Conservation (phyloP, 768 basidiomycete genomes). For the Russula lepida region DNA sequence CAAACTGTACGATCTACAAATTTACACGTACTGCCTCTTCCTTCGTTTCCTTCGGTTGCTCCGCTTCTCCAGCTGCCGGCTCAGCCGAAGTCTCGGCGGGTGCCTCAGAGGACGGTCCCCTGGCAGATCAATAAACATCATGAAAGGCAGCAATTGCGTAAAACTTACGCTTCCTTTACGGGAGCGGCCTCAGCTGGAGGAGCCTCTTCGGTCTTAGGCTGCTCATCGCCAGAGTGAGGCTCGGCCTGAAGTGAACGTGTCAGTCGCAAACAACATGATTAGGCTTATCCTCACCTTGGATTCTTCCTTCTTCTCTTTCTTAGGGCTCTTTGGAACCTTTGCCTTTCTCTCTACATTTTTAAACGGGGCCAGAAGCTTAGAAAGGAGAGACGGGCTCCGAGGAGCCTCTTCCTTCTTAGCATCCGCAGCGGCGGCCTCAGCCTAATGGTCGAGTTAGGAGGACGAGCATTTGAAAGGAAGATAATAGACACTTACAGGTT, state of each 20-base stretch:
- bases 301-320: conserved; percentile 76
- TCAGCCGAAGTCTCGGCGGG: conserved; percentile 27
- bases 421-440: conserved; percentile 38
- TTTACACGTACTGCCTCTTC: conserved; percentile 48
- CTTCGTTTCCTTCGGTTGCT: conserved; percentile 54
- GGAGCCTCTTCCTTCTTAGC: conserved; percentile 72
- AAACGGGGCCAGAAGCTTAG: conserved; percentile 75
- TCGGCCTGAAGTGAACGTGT: conserved; percentile 23
- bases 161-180: conserved; percentile 58
- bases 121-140: neutral
- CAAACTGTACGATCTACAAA: neutral
- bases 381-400: conserved; percentile 69
- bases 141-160: fast-evolving
- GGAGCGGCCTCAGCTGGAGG: conserved; percentile 61
- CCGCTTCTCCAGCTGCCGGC: conserved; percentile 31
- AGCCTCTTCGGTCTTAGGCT: conserved; percentile 36
- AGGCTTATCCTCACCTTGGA: conserved; percentile 36
- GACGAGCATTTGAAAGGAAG: conserved; percentile 28
- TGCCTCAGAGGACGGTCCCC: conserved; percentile 28
- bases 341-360: conserved; percentile 39
- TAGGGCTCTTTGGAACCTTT: conserved; percentile 51
- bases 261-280: neutral
- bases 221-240: conserved; percentile 33
- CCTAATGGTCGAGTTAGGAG: conserved; percentile 25
- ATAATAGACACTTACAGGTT: conserved; percentile 30